Evolutionary conservation across 345 rosid species (phyloP).

Genomic region (Populus tremula): DNA sequence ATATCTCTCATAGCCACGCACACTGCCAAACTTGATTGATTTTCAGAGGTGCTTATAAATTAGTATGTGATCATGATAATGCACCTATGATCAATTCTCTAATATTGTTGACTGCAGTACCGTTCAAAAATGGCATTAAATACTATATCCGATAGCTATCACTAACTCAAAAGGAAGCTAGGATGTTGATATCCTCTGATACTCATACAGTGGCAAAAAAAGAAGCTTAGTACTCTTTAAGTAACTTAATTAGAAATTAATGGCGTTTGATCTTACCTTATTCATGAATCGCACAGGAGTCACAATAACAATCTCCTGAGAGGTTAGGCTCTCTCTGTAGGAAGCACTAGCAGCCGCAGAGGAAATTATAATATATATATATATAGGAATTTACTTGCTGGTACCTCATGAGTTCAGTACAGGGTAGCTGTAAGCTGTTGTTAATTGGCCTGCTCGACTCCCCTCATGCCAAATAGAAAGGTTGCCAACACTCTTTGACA

Average conservation of each 20-base stretch:
- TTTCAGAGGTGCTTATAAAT: not conserved
- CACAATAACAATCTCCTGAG: not conserved
- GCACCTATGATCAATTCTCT: not conserved
- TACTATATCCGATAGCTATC: not conserved
- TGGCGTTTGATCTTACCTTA: not conserved
- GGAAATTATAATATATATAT: not conserved
- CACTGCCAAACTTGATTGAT: not conserved
- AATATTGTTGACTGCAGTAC: not conserved
- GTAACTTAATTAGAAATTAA: not conserved
- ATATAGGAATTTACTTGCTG: not conserved
- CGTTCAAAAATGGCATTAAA: not conserved
- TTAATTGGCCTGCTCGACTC: conserved; percentile 47
- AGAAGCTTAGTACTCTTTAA: not conserved
- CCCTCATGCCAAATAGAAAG: conserved; percentile 51
- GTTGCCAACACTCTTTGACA: conserved; percentile 33
- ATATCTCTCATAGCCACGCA: not conserved
- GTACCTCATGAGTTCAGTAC: not conserved
- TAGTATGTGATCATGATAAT: not conserved
- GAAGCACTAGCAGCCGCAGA: not conserved
- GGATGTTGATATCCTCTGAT: not conserved
- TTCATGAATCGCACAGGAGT: not conserved
- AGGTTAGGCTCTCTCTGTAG: not conserved
- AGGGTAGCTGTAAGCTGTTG: not conserved
- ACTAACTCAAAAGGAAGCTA: not conserved
- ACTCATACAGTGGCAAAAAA: not conserved